A percentile compares a stretch with the other conserved stretches of the same genome.
Evolutionary conservation across 768 basidiomycete genomes (phyloP).

Genomic region (Suillus subaureus): DNA sequence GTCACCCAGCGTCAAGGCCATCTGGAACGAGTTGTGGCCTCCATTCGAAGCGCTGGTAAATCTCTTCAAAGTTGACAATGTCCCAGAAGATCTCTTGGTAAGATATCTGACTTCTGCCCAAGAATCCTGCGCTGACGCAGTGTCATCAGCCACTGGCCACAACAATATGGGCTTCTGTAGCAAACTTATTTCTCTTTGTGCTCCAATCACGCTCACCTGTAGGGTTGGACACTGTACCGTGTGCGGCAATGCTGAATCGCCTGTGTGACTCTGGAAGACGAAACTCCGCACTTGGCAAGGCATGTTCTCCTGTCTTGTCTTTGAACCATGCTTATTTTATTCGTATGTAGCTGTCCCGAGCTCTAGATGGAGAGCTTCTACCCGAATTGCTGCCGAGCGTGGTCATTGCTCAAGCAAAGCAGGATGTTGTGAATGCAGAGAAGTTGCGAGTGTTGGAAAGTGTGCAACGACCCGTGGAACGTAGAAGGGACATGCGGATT

Average conservation of each 20-base stretch:
- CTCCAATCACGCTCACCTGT: conserved; percentile 55
- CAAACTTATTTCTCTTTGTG: conserved; percentile 67
- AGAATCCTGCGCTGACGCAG: conserved; percentile 9
- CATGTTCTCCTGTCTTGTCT: conserved; percentile 25
- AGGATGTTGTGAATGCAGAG: conserved; percentile 69
- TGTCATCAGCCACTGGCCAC: conserved; percentile 51
- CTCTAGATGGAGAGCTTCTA: conserved; percentile 52
- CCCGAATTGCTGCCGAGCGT: conserved; percentile 44
- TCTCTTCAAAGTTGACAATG: conserved; percentile 51
- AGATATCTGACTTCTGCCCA: background rate
- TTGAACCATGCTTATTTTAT: background rate
- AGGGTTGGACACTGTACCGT: conserved; percentile 53
- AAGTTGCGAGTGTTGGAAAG: conserved; percentile 59
- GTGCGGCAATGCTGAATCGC: conserved; percentile 51
- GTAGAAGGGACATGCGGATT: conserved; percentile 16
- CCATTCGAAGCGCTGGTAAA: conserved; percentile 59
- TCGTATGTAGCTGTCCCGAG: conserved; percentile 52
- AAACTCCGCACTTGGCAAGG: conserved; percentile 56
- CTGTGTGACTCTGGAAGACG: conserved; percentile 48
- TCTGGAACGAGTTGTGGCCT: conserved; percentile 83
- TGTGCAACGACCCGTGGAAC: conserved; percentile 34
- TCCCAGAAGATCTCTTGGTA: conserved; percentile 36
- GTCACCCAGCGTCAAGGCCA: conserved; percentile 31
- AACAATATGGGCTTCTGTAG: conserved; percentile 59
- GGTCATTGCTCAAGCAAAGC: conserved; percentile 59